Base-by-base conservation (phyloP, 441 rosid species). In the Populus trichocarpa region DNA sequence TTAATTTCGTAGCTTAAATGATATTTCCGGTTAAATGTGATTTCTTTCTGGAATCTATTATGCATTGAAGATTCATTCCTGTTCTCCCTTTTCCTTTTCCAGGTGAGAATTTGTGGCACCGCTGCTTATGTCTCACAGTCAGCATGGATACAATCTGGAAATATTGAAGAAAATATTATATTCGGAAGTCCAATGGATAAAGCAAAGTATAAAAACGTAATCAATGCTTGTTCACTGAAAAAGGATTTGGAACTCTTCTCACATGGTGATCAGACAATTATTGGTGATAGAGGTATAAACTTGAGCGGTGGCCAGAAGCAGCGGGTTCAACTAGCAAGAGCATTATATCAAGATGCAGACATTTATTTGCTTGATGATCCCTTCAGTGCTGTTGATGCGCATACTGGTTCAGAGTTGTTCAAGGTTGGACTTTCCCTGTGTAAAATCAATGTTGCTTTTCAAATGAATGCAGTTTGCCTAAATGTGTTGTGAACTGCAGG, bases 81-180 rank as follows among this genome's bases (percentile, higher is more conserved):
- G 25, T 26, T 30, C 53, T 59, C 23, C 40, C 2, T 68, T 22
- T 66, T 46, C 40, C 5, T 61, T 79, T 71, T 73, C 81, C 82
- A 92, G 99, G 99, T 96, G 74, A 91, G 92, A 87, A 81, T 93
- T 70, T 94, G 98, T 82, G 99, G 99, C 82, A 84, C 91, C 79
- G 88, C 97, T 81, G 99, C 98, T 78, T 97, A 97, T 87, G 99
- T 97, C 73, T 90, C 98, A 71, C 98, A 97, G 83, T 97, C 99
- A 75, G 98, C 99, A 75, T 97, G 99, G 99, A 97, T 97, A 89
- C 99, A 93, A 77, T 93, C 99, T 78, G 99, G 99, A 86, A 97
- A 94, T 85, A 93, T 97, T 70, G 97, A 97, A 88, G 98, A 97
- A 87, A 97, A 97, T 88, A 91, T 97, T 89, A 97, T 97, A 57